phyloP scores from a whole-genome alignment of 495 filamentous ascomycete species.

The Neurospora terricola region DNA sequence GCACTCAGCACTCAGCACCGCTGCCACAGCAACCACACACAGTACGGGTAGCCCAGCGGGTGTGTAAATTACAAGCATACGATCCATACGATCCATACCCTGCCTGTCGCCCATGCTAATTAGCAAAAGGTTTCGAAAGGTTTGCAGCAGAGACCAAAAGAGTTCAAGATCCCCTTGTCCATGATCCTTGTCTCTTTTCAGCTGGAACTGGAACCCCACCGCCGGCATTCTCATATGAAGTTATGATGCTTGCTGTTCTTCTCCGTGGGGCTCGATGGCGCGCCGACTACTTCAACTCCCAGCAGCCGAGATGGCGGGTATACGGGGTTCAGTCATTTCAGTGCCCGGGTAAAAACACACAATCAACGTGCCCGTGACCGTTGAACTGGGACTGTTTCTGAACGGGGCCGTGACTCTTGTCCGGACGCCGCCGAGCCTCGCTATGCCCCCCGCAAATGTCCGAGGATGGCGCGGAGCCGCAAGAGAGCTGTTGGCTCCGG shows the following conservation, averaged over 20 bases:
- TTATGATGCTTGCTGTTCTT: neutral
- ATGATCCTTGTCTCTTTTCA: neutral
- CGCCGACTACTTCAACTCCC: neutral
- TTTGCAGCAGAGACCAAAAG: neutral
- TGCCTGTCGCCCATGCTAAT: neutral
- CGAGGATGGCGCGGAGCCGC: slow-evolving; percentile 23
- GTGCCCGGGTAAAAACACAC: neutral
- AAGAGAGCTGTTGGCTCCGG: slow-evolving; percentile 18
- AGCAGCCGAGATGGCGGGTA: neutral
- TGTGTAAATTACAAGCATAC: neutral
- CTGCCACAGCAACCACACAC: neutral
- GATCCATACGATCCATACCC: neutral
- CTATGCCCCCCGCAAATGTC: slow-evolving; percentile 16
- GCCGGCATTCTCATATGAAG: neutral
- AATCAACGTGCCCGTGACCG: neutral
- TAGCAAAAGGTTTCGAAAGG: neutral
- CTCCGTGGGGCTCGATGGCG: neutral
- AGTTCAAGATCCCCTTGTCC: neutral
- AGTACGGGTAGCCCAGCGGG: neutral
- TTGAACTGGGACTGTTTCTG: neutral
- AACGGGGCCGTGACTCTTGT: neutral
- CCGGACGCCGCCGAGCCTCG: neutral
- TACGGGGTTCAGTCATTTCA: neutral
- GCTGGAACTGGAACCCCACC: neutral
- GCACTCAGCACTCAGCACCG: neutral